Percentiles rank a stretch among this genome's conserved stretches.
Evolutionary conservation across 352 stramenopile genomes (phyloP).

Genomic region (Phytophthora pinifolia): DNA sequence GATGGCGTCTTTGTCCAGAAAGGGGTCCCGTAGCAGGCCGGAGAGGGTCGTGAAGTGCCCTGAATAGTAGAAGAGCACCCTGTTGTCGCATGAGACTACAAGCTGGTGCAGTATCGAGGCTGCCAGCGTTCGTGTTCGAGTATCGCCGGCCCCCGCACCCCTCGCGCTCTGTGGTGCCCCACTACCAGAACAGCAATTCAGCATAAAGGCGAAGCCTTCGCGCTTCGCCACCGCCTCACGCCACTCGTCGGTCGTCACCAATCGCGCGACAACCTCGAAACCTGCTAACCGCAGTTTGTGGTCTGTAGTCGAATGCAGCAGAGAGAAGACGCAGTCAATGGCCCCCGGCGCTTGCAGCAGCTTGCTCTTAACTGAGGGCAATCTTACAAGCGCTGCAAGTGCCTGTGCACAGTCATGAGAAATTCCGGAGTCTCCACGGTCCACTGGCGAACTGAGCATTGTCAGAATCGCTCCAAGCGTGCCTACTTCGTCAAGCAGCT

Average conservation of each 20-base stretch:
- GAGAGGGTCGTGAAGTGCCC: conserved; percentile 56
- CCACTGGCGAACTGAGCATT: conserved; percentile 56
- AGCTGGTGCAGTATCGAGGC: conserved; percentile 62
- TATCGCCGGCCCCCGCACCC: conserved; percentile 28
- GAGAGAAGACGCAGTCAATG: conserved; percentile 66
- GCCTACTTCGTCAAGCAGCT: conserved; percentile 66
- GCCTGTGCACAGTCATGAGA: conserved; percentile 66
- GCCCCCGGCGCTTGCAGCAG: conserved; percentile 67
- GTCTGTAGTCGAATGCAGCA: conserved; percentile 53
- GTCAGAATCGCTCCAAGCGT: conserved; percentile 73
- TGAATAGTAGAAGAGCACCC: conserved; percentile 62
- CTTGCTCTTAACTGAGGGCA: conserved; percentile 56
- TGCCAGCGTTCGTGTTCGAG: conserved; percentile 50
- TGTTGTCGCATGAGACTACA: conserved; percentile 54
- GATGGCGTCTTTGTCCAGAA: conserved; percentile 57
- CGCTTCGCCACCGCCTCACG: conserved; percentile 59
- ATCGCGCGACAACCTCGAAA: conserved; percentile 59
- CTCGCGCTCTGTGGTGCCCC: conserved; percentile 14
- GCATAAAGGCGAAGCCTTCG: conserved; percentile 68
- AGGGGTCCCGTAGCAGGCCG: conserved; percentile 58
- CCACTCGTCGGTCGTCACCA: conserved; percentile 64
- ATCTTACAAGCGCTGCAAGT: conserved; percentile 55
- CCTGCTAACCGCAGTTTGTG: conserved; percentile 48
- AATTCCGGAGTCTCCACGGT: conserved; percentile 58
- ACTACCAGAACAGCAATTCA: conserved; percentile 58